These are phyloP conservation scores for Camellia oleifera DNA, from an alignment of 179 eudicot genomes.

Conservation along the genomic window DNA sequence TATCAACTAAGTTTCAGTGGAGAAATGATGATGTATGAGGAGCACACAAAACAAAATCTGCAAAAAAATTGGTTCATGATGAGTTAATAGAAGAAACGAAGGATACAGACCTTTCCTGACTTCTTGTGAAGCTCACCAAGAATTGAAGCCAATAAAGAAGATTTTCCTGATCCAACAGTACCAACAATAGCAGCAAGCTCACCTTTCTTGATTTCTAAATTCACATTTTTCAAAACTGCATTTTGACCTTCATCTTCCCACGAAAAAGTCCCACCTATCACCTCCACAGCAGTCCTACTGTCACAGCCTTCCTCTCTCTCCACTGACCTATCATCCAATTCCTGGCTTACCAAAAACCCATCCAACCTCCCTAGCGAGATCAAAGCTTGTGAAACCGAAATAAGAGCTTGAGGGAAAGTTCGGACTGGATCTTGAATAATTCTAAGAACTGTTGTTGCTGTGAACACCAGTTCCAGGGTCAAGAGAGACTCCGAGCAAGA, in stretches of 20 bases:
- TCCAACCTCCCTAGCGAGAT: slow-evolving; percentile 73
- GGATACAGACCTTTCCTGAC: slow-evolving; percentile 59
- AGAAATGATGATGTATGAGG: too few relatives aligned
- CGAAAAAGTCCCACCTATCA: slow-evolving; percentile 55
- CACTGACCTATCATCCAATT: slow-evolving; percentile 50
- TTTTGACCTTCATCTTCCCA: slow-evolving; percentile 80
- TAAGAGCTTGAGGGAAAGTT: slow-evolving; percentile 77
- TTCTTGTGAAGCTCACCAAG: slow-evolving; percentile 79
- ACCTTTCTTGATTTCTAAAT: slow-evolving; percentile 61
- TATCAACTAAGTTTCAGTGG: too few relatives aligned
- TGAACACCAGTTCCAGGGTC: slow-evolving; percentile 72
- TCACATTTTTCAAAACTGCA: slow-evolving; percentile 40
- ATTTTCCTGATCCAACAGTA: slow-evolving; percentile 93
- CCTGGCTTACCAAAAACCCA: slow-evolving; percentile 57
- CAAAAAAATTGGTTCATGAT: neutral
- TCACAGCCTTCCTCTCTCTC: slow-evolving; percentile 48
- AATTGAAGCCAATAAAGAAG: slow-evolving; percentile 70
- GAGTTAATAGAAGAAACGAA: neutral
- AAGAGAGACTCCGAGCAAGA: slow-evolving; percentile 47
- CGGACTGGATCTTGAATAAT: slow-evolving; percentile 77
- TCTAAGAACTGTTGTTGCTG: slow-evolving; percentile 62
- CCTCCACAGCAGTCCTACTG: slow-evolving; percentile 50
- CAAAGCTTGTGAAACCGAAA: slow-evolving; percentile 69
- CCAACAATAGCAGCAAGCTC: slow-evolving; percentile 87
- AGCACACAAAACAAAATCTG: neutral